These are phyloP conservation scores for Mortierella antarctica DNA, from an alignment of 192 early-diverging fungal species.

Conservation along the genomic window DNA sequence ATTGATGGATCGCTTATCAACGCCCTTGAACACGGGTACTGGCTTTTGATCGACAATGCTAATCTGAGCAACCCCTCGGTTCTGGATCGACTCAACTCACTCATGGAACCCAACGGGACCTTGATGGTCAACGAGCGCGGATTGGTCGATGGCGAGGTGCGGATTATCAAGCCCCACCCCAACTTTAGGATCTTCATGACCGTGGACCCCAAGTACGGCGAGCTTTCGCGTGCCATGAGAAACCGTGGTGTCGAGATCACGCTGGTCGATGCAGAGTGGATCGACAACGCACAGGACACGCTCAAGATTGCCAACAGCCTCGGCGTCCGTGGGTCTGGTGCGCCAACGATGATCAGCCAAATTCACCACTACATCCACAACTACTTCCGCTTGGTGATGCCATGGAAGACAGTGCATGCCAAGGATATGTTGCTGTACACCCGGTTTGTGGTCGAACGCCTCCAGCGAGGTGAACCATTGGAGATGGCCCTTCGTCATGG, in stretches of 20 bases:
- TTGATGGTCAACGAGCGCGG: conserved; percentile 93
- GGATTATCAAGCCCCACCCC: conserved; percentile 82
- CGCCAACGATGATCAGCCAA: conserved; percentile 52
- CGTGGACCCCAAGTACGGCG: conserved; percentile 90
- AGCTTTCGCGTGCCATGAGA: conserved; percentile 96
- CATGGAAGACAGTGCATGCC: conserved; percentile 50
- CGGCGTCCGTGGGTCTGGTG: conserved; percentile 55
- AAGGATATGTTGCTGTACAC: conserved; percentile 61
- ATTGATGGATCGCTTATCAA: conserved; percentile 93
- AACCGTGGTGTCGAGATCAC: conserved; percentile 97
- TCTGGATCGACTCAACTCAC: conserved; percentile 93
- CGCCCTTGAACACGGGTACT: conserved; percentile 89
- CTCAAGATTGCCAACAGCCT: conserved; percentile 60
- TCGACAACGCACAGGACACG: conserved; percentile 59
- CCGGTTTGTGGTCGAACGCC: conserved; percentile 57
- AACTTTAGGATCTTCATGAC: conserved; percentile 98
- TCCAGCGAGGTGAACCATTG: conserved; percentile 62
- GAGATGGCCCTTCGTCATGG: conserved; percentile 54
- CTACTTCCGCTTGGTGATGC: conserved; percentile 31
- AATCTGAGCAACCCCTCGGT: conserved; percentile 96
- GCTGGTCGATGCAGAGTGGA: conserved; percentile 66
- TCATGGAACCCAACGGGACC: conserved; percentile 90
- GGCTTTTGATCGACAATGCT: conserved; percentile 96
- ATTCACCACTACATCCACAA: conserved; percentile 55
- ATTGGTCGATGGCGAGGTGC: conserved; percentile 82